Evolutionary conservation across 2,329 filamentous ascomycete genomes (phyloP).

Genomic region (Aspergillus bombycis): DNA sequence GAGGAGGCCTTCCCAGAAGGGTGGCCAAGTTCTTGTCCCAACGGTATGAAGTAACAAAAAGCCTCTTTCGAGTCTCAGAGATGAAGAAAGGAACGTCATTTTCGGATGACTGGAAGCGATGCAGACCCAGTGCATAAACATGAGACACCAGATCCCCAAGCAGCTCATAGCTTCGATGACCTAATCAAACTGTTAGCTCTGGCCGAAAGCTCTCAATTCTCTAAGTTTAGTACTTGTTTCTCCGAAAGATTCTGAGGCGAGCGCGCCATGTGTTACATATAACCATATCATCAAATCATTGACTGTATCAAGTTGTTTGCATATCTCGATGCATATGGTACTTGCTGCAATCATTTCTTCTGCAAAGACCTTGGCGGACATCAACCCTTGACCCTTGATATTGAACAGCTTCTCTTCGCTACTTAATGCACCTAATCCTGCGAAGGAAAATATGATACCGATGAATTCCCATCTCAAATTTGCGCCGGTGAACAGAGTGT

Average conservation of each 20-base stretch:
- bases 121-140: slow-evolving; percentile 5
- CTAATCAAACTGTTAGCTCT: neutral
- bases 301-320: slow-evolving; percentile 7
- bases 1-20: slow-evolving; percentile 11
- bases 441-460: neutral
- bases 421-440: neutral
- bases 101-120: neutral
- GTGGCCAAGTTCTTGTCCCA: slow-evolving; percentile 10
- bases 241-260: slow-evolving; percentile 2
- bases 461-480: slow-evolving; percentile 2
- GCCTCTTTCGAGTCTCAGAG: slow-evolving; percentile 9
- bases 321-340: slow-evolving; percentile 9
- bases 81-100: slow-evolving; percentile 6
- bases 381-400: neutral
- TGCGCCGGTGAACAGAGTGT: neutral
- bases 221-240: slow-evolving; percentile 3
- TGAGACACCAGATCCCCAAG: slow-evolving; percentile 5
- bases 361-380: neutral
- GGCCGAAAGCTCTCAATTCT: neutral
- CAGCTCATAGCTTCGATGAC: neutral
- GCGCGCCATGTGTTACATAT: neutral
- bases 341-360: slow-evolving; percentile 4
- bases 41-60: slow-evolving; percentile 2
- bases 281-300: slow-evolving; percentile 10
- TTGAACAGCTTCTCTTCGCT: neutral